Conservation (phyloP, 1,284 basidiomycete species). For the Apiotrichum gracile region DNA sequence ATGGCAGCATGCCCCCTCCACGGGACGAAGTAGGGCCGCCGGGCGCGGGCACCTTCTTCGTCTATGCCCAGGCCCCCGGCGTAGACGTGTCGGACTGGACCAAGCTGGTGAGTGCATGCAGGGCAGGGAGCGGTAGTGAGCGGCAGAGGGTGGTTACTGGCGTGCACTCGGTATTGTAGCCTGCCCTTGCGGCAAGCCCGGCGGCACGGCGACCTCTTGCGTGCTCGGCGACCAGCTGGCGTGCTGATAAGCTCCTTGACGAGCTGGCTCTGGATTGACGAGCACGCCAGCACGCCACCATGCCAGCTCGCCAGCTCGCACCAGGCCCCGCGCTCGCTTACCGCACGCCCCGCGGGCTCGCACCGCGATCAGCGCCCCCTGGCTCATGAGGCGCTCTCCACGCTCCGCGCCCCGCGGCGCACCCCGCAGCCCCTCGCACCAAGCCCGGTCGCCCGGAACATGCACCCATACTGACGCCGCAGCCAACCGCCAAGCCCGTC, state of each 20-base stretch:
- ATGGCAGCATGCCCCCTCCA: constrained; percentile 10
- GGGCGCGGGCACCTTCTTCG: constrained; percentile 36
- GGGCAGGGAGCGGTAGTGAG: no score
- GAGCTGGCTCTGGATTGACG: neutral
- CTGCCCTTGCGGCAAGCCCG: no score
- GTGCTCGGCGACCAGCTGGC: neutral
- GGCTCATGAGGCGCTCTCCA: no score
- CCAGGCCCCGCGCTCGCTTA: neutral
- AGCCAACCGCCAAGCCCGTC: constrained; percentile 12
- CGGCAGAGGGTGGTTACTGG: no score
- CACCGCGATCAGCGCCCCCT: no score
- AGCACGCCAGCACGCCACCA: no score
- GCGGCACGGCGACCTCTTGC: no score
- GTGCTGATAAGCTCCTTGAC: neutral
- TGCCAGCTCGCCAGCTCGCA: no score
- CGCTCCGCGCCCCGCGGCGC: no score
- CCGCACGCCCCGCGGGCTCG: neutral
- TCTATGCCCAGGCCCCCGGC: constrained; percentile 16
- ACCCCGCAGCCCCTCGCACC: neutral
- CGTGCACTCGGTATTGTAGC: no score
- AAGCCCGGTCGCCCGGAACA: neutral
- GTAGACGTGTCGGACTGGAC: constrained; percentile 12
- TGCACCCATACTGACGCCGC: constrained; percentile 1
- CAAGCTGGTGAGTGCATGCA: constrained; percentile 9
- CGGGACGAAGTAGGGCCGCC: constrained; percentile 27